Evolutionary conservation across 163 green algal genomes (phyloP).

Genomic region (Scenedesmus sp.): DNA sequence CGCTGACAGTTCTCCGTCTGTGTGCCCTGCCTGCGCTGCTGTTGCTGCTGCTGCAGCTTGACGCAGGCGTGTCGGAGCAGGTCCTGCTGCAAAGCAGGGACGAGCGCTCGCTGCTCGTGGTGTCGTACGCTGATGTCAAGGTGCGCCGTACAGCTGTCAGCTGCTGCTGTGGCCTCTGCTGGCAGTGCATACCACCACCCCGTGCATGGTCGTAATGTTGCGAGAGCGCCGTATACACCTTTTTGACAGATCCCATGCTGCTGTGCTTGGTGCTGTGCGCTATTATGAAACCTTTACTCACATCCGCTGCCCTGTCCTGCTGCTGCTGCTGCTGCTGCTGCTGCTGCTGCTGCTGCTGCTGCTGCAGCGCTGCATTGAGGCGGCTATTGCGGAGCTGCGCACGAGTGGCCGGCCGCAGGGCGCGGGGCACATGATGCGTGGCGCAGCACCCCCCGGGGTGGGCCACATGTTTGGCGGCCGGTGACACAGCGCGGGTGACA

Average conservation of each 20-base stretch:
- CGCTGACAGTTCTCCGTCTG: too few species aligned
- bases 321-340: background rate
- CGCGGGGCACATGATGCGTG: slow-evolving; percentile 3
- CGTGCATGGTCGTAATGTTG: background rate
- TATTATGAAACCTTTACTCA: too few species aligned
- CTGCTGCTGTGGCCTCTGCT: too few species aligned
- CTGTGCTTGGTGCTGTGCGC: too few species aligned
- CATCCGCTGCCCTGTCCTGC: too few species aligned
- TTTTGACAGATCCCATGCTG: too few species aligned
- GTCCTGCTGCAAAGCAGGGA: slow-evolving; percentile 92
- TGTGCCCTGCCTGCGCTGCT: background rate
- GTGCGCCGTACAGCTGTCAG: background rate
- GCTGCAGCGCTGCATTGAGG: slow-evolving; percentile 38
- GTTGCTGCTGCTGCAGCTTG: slow-evolving; percentile 64
- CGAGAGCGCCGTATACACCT: too few species aligned
- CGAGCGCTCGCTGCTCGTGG: slow-evolving; percentile 90
- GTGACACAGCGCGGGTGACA: background rate
- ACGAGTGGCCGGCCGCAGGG: background rate
- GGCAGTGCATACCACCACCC: background rate
- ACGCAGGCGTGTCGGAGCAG: slow-evolving; percentile 90
- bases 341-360: background rate
- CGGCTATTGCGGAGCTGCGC: slow-evolving; percentile 33
- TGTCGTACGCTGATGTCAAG: slow-evolving; percentile 87
- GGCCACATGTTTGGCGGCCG: background rate
- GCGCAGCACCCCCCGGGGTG: background rate